Conservation (phyloP, 441 rosid genomes). For the Geranium incanum region DNA sequence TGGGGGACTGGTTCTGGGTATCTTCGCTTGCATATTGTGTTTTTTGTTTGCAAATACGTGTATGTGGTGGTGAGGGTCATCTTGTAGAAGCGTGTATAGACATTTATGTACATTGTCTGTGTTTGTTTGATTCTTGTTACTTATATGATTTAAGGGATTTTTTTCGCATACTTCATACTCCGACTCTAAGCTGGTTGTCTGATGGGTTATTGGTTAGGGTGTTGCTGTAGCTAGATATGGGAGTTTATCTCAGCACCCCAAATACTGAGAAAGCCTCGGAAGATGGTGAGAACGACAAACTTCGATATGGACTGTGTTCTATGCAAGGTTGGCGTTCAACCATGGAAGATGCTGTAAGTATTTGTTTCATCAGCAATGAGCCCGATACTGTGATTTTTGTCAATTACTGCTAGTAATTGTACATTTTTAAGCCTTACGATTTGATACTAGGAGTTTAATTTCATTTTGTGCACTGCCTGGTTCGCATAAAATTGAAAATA, state of each 20-base stretch:
- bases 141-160: not conserved
- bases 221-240: constrained; percentile 45
- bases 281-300: constrained; percentile 67
- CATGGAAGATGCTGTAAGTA: constrained; percentile 98
- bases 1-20: not conserved
- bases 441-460: not conserved
- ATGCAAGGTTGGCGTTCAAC: constrained; percentile 99
- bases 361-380: not conserved
- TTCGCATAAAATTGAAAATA: not conserved
- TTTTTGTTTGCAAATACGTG: not conserved
- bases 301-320: constrained; percentile 83
- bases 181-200: not conserved
- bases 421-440: not conserved
- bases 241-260: constrained; percentile 85
- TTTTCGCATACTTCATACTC: not conserved
- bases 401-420: not conserved
- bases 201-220: not conserved
- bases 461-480: not conserved
- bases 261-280: constrained; percentile 89
- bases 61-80: not conserved
- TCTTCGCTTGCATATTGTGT: not conserved
- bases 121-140: constrained; percentile 2
- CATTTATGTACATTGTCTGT: not conserved
- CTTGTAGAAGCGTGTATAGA: not conserved
- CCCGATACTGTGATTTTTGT: not conserved